Evolutionary conservation across 371 early-diverging fungal species (phyloP), one percentile per base, ranked within the genome.

Genomic region (Mucor velutinosus): DNA sequence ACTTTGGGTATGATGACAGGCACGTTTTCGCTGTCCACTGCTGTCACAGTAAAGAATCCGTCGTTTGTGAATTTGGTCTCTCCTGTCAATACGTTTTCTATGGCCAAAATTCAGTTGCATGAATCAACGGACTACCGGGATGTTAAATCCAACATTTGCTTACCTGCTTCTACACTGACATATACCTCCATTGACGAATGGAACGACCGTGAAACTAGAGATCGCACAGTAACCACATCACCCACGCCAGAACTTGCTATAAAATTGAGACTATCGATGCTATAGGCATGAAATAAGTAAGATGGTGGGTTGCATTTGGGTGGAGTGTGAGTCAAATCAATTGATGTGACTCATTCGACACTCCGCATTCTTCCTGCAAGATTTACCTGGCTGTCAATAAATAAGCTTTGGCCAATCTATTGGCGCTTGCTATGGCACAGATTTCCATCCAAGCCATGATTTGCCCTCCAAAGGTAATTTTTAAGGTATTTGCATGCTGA

Each of bases 361-460:
- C 19, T 58, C 55, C 30, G 10, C 35, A 45, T 45, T 45, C 27
- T 53, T 53, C 53, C 27, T 53, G 27, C 23, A 53, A 8, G 23
- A 53, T 39, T 67, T 81, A 87, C 89, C 85, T 86, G 11, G 90
- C 90, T 14, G 89, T 87, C 27, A 90, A 72, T 12, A 89, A 73
- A 61, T 82, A 85, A 5, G 83, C 81, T 63, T 86, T 74, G 0
- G 85, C 76, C 41, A 89, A 77, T 25, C 90, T 81, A 62, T 79
- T 80, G 0, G 93, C 93, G 57, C 90, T 86, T 2, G 89, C 86
- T 4, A 87, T 72, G 4, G 89, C 87, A 72, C 89, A 87, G 7
- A 72, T 77, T 70, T 93, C 93, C 90, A 93, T 90, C 89, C 90
- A 91, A 37, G 84, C 80, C 82, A 93, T 91, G 59, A 93, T 91